Base-by-base conservation (phyloP, 2,329 filamentous ascomycete genomes). In the Fusarium falciforme region DNA sequence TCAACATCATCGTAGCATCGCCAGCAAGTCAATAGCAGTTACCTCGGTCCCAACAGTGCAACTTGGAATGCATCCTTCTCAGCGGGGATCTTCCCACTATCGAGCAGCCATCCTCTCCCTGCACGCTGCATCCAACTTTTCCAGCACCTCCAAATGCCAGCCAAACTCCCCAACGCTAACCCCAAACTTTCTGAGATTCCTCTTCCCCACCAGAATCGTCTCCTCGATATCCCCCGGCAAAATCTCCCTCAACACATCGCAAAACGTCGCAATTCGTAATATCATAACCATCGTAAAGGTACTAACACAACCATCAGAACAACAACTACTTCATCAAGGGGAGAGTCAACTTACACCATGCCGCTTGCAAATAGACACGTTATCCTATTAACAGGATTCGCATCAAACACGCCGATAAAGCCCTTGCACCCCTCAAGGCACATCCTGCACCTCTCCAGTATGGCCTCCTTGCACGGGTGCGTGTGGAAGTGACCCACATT, bases 391-490 rank as follows among this genome's bases (percentile, higher is more conserved):
- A 67, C 76, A 6, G 69, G 70, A 5, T 79, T 73, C 2, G 71
- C 68, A 17, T 79, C 73, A 22, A 80, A 81, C 4, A 80, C 77
- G 7, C 75, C 70, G 44, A 80, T 78, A 14, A 80, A 80, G 0
- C 79, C 79, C 10, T 55, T 44, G 9, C 79, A 75, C 0, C 73
- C 73, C 9, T 76, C 66, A 0, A 81, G 40, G n/a, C 79, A 81
- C 22, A 73, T 59, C 6, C 64, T 61, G 0, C 74, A 79, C 2
- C 66, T 72, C 10, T 78, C 71, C 0, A 80, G 35, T 10, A 81
- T 74, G 1, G 67, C 71, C 0, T 69, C 72, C 5, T 58, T 71
- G 40, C 64, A 74, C 2, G 79, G 79, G 35, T 81, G 79, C 0
- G 68, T 65, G 1, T 78, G 66, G 2, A 81, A 71, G 3, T 75